phyloP scores from a whole-genome alignment of 192 early-diverging fungal genomes.

The Phycomyces blakesleeanus region DNA sequence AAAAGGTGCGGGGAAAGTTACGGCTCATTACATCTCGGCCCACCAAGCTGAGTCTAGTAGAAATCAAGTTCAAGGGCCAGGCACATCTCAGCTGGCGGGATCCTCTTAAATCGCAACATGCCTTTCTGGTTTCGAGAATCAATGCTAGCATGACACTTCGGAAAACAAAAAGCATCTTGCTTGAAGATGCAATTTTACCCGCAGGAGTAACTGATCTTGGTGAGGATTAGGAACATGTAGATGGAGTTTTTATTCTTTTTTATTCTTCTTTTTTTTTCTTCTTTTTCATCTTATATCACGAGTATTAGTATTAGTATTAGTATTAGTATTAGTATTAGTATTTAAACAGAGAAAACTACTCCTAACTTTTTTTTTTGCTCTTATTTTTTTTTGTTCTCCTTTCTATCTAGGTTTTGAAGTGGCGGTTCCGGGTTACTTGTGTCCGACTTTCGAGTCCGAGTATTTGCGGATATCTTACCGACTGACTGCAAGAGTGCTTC shows the following conservation, averaged over 20 bases:
- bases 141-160: conserved; percentile 18
- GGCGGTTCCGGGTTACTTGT: conserved; percentile 27
- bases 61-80: conserved; percentile 30
- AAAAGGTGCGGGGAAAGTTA: conserved; percentile 33
- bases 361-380: too few species aligned
- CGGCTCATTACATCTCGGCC: conserved; percentile 30
- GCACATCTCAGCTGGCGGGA: conserved; percentile 26
- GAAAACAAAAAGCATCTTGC: conserved; percentile 20
- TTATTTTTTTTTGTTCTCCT: background rate
- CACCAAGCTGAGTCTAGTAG: conserved; percentile 13
- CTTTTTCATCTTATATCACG: too few species aligned
- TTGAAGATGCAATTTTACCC: conserved; percentile 25
- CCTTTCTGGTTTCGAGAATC: conserved; percentile 14
- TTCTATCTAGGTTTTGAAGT: conserved; percentile 23
- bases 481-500: conserved; percentile 19
- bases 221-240: background rate
- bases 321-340: too few species aligned
- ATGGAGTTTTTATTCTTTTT: too few species aligned
- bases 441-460: conserved; percentile 19
- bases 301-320: too few species aligned
- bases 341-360: too few species aligned
- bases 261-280: background rate
- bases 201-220: conserved; percentile 28
- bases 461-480: conserved; percentile 19
- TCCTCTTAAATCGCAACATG: background rate